Evolutionary conservation across 495 filamentous ascomycete genomes (phyloP).

Genomic region (Xylaria flabelliformis): DNA sequence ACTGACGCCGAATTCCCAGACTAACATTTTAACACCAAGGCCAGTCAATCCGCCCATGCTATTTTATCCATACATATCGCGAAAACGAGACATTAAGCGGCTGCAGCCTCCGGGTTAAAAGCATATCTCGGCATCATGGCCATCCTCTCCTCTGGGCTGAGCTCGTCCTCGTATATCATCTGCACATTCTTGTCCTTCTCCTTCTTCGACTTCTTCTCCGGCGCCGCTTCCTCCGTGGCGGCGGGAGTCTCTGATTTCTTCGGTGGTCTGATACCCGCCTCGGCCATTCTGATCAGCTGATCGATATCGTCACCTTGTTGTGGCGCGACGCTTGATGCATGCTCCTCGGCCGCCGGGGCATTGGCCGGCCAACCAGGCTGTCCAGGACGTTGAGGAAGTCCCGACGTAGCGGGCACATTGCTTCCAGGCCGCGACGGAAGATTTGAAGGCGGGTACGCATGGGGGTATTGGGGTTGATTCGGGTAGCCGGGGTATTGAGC

Average conservation of each 20-base stretch:
- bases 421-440: constrained; percentile 52
- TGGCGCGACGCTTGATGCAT: constrained; percentile 58
- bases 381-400: constrained; percentile 48
- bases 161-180: constrained; percentile 80
- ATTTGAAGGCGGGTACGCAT: constrained; percentile 48
- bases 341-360: constrained; percentile 67
- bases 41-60: background rate
- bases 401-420: constrained; percentile 37
- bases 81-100: constrained; percentile 24
- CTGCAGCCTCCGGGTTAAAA: constrained; percentile 59
- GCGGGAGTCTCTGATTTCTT: constrained; percentile 53
- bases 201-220: constrained; percentile 73
- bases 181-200: constrained; percentile 72
- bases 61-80: background rate
- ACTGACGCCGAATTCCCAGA: background rate
- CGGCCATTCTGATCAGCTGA: constrained; percentile 63
- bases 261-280: constrained; percentile 60
- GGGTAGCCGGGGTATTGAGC: constrained; percentile 45
- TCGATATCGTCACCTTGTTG: constrained; percentile 61
- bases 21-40: background rate
- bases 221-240: constrained; percentile 44
- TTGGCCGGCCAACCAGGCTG: constrained; percentile 44
- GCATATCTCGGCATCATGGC: constrained; percentile 77
- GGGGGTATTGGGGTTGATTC: constrained; percentile 45
- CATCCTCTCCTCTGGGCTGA: constrained; percentile 90